Percentiles rank a stretch among this genome's conserved stretches.
These are phyloP conservation scores for Colletotrichum sp. DNA, from an alignment of 2,329 filamentous ascomycete species.

Conservation along the genomic window DNA sequence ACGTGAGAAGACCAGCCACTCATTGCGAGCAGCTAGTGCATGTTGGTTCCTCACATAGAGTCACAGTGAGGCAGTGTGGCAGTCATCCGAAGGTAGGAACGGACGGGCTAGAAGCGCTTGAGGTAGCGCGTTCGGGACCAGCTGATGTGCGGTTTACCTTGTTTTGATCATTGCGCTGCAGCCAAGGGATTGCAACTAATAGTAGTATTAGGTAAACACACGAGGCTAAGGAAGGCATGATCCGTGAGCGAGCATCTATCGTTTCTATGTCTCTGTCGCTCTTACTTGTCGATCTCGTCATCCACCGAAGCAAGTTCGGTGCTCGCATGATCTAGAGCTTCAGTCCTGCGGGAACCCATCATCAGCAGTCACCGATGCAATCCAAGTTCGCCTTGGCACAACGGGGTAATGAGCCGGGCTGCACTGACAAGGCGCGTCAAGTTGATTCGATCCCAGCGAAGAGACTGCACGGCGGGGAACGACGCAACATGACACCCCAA, in stretches of 20 bases:
- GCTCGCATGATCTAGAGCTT: neutral
- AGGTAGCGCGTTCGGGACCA: neutral
- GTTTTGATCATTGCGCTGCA: neutral
- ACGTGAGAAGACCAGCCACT: neutral
- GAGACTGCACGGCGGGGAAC: neutral
- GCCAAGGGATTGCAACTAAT: neutral
- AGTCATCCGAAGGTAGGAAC: neutral
- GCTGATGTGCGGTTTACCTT: neutral
- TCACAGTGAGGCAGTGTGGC: neutral
- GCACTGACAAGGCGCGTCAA: neutral
- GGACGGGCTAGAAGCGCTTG: neutral
- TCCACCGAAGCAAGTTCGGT: neutral
- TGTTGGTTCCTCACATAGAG: neutral
- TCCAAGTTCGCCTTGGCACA: neutral
- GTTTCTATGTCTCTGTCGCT: neutral
- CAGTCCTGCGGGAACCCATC: neutral
- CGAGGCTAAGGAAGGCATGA: neutral
- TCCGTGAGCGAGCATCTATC: neutral
- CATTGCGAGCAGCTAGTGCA: neutral
- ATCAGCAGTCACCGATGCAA: slow-evolving; percentile 12
- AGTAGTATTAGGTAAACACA: neutral
- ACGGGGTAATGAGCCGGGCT: neutral
- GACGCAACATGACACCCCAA: neutral
- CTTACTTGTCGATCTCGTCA: neutral
- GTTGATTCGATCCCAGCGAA: neutral